Evolutionary conservation across 139 green algal genomes (phyloP), one percentile per base, ranked within the genome.

Genomic region (Bryopsis sp.): DNA sequence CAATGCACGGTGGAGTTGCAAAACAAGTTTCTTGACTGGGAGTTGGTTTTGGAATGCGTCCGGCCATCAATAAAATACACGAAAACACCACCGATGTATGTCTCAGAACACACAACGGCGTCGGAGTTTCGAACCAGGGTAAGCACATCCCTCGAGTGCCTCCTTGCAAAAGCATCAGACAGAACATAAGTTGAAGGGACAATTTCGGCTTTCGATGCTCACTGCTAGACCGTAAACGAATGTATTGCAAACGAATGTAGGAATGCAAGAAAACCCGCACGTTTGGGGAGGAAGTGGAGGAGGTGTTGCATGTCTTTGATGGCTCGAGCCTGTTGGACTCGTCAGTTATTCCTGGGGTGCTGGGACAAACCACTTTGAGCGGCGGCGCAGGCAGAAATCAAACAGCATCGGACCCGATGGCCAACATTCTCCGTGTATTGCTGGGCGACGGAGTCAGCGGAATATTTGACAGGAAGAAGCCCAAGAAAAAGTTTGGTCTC

Each of bases 61-160:
- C 39, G 43, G 24, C 58, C 58, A 22, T 46, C 58, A 32, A 6
- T 65, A 5, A 65, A 7, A 4, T 65, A 65, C 31, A 39, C 31
- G 32, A 65, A 65, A 39, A 65, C 58, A 33, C 58, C 58, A 33
- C 31, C 58, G 6, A 39, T 65, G 26, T 65, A 32, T 33, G 29
- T 65, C 3, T 65, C 58, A 5, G 58, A 65, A 22, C 58, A 65
- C 58, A 65, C 58, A 5, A 65, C 58, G 39, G 32, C 58, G 39
- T 31, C 58, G 6, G 31, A 35, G 4, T 65, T 65, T 33, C 39
- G 43, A 65, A 65, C 58, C 15, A 39, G 58, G 43, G 58, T 65
- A 43, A 31, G 29, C 43, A 26, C 43, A 50, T 26, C 15, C 43
- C 43, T 15, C 43, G 11, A 50, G 15, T 26, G 15, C 43, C 43